These are phyloP conservation scores for Neocallimastix lanati DNA, from an alignment of 192 early-diverging fungal genomes.

Conservation along the genomic window DNA sequence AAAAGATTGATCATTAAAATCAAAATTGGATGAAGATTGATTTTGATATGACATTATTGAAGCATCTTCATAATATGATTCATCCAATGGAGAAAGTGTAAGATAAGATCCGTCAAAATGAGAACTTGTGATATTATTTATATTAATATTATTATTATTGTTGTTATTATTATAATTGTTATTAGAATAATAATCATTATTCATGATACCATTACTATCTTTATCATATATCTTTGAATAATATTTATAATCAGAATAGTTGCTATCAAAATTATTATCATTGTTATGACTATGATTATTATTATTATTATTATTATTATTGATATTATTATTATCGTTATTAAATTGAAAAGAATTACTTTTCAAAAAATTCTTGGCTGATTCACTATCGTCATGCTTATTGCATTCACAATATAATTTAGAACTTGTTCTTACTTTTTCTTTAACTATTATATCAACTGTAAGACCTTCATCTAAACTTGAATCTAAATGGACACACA, in stretches of 20 bases:
- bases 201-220: background rate
- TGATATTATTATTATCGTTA: background rate
- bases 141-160: background rate
- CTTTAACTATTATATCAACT: background rate
- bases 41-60: background rate
- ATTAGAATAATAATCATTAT: background rate
- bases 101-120: background rate
- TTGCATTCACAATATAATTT: background rate
- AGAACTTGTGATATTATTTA: background rate
- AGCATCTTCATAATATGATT: background rate
- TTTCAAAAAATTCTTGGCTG: background rate
- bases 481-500: background rate
- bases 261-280: no score
- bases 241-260: background rate
- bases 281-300: no score
- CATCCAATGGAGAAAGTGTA: no score
- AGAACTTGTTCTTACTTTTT: background rate
- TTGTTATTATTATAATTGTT: background rate
- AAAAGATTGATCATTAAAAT: background rate
- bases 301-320: background rate
- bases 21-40: background rate
- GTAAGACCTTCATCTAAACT: background rate
- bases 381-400: background rate
- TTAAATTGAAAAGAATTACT: background rate
- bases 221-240: background rate